Evolutionary conservation across 345 rosid species (phyloP).

Genomic region (Hevea brasiliensis): DNA sequence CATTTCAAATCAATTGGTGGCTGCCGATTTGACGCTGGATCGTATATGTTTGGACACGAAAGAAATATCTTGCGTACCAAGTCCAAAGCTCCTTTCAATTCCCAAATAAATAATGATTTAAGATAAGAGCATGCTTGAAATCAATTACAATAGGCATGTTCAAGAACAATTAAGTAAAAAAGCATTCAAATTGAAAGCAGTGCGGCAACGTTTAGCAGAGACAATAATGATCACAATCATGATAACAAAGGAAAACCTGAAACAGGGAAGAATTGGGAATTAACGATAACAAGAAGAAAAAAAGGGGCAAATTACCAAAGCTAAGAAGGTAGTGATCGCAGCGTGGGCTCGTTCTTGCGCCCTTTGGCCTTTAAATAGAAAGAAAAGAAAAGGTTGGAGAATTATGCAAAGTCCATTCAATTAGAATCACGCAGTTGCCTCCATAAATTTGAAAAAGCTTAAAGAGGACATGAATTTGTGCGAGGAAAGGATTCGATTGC

Average conservation of each 20-base stretch:
- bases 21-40: slow-evolving; percentile 14
- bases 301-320: background rate
- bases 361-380: slow-evolving; percentile 11
- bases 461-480: background rate
- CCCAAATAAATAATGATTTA: background rate
- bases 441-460: background rate
- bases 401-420: background rate
- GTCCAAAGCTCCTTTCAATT: background rate
- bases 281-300: background rate
- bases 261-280: background rate
- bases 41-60: background rate
- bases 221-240: background rate
- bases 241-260: background rate
- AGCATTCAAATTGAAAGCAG: background rate
- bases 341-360: background rate
- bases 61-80: background rate
- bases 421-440: slow-evolving; percentile 9
- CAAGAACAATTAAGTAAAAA: background rate
- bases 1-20: slow-evolving; percentile 2
- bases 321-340: slow-evolving; percentile 4
- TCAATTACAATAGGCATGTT: background rate
- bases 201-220: background rate
- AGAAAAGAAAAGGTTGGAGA: background rate
- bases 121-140: background rate
- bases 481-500: background rate